Conservation (phyloP, 306 rosid species). For the Carpinus fangiana region DNA sequence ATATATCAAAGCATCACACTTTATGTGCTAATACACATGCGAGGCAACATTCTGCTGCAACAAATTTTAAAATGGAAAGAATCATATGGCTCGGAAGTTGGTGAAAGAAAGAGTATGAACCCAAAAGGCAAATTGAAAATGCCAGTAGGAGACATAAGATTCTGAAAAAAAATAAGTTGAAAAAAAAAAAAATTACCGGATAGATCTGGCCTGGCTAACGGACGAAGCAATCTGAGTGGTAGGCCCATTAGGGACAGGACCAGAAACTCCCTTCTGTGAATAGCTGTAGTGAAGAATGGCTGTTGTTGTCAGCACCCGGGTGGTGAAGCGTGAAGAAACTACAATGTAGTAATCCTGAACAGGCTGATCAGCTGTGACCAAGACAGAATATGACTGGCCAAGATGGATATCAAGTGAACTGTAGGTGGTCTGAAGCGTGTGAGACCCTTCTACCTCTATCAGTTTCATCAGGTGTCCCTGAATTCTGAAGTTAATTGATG, state of each 20-base stretch:
- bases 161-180: conserved; percentile 10
- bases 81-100: neutral
- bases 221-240: conserved; percentile 66
- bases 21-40: neutral
- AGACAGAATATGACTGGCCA: conserved; percentile 87
- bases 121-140: neutral
- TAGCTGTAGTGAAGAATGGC: conserved; percentile 89
- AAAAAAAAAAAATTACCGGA: conserved; percentile 49
- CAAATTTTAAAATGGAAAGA: neutral
- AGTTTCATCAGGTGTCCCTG: conserved; percentile 79
- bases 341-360: conserved; percentile 77
- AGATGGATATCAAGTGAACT: conserved; percentile 86
- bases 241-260: conserved; percentile 81
- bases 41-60: neutral
- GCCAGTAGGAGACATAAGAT: neutral
- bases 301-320: conserved; percentile 70
- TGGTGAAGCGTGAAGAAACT: conserved; percentile 81
- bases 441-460: conserved; percentile 97
- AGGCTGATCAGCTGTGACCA: conserved; percentile 92
- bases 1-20: neutral
- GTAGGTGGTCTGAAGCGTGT: conserved; percentile 78
- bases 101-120: neutral
- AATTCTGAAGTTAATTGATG: conserved; percentile 92
- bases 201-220: conserved; percentile 74
- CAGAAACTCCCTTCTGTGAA: conserved; percentile 70